Conservation (phyloP, 371 early-diverging fungal species). For the Syncephalastrum contaminatum region DNA sequence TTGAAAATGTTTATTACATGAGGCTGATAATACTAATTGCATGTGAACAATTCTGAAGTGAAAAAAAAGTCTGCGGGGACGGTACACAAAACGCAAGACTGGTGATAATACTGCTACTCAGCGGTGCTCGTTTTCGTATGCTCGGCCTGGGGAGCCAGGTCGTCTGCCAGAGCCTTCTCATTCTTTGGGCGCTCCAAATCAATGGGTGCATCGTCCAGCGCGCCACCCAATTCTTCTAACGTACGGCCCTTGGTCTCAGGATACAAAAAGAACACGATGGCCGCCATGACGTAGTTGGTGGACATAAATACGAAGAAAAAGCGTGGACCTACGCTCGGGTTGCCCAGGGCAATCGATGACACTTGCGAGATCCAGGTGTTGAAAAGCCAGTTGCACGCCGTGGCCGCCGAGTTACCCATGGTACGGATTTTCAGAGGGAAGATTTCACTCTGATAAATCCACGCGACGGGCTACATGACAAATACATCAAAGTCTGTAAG, state of each 20-base stretch:
- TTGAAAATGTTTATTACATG: too few species aligned
- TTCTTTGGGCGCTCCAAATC: neutral
- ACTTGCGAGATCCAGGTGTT: slow-evolving; percentile 50
- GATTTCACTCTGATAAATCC: slow-evolving; percentile 57
- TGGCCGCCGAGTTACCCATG: slow-evolving; percentile 32
- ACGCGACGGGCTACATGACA: slow-evolving; percentile 22
- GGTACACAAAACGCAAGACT: too few species aligned
- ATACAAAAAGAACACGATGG: slow-evolving; percentile 46
- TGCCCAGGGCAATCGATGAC: slow-evolving; percentile 24
- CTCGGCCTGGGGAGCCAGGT: too few species aligned
- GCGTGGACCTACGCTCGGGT: slow-evolving; percentile 36
- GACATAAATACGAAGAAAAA: slow-evolving; percentile 49
- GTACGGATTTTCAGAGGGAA: slow-evolving; percentile 29
- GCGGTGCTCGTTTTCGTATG: too few species aligned
- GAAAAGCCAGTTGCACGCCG: slow-evolving; percentile 59
- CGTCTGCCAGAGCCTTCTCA: too few species aligned
- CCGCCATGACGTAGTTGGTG: slow-evolving; percentile 30
- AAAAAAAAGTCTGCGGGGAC: too few species aligned
- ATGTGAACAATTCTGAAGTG: too few species aligned
- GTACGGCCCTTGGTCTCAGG: slow-evolving; percentile 63
- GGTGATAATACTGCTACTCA: too few species aligned
- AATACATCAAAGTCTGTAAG: neutral
- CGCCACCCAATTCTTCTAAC: slow-evolving; percentile 42
- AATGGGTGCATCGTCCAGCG: slow-evolving; percentile 6
- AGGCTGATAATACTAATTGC: too few species aligned